Evolutionary conservation across 805 yeast genomes (phyloP).

Genomic region (baker's yeast (Saccharomyces cerevisiae)): DNA sequence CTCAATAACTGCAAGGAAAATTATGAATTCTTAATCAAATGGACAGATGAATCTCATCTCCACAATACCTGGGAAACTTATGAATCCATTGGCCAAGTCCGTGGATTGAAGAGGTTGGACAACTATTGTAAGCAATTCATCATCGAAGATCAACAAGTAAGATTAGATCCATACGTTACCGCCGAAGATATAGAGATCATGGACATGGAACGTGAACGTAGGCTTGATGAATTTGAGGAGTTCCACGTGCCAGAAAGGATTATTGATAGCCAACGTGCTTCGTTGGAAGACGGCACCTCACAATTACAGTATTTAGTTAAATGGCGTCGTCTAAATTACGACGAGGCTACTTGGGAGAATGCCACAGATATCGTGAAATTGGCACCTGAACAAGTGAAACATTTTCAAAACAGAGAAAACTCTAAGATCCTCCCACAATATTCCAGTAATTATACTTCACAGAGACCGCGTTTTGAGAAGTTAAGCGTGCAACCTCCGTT

Average conservation of each 20-base stretch:
- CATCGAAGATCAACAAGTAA: slow-evolving; percentile 61
- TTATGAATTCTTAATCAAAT: slow-evolving; percentile 62
- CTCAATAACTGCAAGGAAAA: slow-evolving; percentile 49
- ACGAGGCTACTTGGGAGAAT: slow-evolving; percentile 94
- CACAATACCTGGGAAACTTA: slow-evolving; percentile 93
- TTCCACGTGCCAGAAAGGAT: slow-evolving; percentile 83
- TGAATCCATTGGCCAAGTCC: slow-evolving; percentile 38
- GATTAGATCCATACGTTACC: slow-evolving; percentile 74
- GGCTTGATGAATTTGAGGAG: slow-evolving; percentile 75
- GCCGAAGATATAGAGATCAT: slow-evolving; percentile 88
- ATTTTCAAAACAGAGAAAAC: slow-evolving; percentile 70
- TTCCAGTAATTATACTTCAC: slow-evolving; percentile 58
- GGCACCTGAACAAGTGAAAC: slow-evolving; percentile 77
- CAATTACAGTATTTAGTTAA: slow-evolving; percentile 78
- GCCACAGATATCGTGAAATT: slow-evolving; percentile 78
- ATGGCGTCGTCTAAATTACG: slow-evolving; percentile 90
- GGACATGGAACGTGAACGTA: slow-evolving; percentile 83
- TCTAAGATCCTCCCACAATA: slow-evolving; percentile 78
- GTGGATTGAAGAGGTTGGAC: slow-evolving; percentile 81
- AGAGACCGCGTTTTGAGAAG: slow-evolving; percentile 85
- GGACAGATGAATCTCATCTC: slow-evolving; percentile 81
- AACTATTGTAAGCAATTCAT: slow-evolving; percentile 80
- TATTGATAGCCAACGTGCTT: slow-evolving; percentile 72
- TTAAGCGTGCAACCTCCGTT: slow-evolving; percentile 78
- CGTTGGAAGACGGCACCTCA: slow-evolving; percentile 45